A percentile compares a stretch with the other conserved stretches of the same genome.
Conservation (phyloP, 1,139 yeast genomes). For the Pichia kudriavzevii region DNA sequence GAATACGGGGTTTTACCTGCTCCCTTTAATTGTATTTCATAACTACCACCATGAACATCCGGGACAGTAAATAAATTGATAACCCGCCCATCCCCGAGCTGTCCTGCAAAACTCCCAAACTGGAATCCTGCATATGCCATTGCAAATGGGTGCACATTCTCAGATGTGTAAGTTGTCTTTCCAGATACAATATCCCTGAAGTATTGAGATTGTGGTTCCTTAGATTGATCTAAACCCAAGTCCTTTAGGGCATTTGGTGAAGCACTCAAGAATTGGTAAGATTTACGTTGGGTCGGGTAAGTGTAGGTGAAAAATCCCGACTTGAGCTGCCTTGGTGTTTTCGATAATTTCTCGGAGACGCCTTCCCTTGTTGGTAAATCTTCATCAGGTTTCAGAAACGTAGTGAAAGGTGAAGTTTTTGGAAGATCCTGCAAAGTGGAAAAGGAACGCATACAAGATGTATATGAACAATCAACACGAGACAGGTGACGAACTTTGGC, state of each 20-base stretch:
- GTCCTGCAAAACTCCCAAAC: slow-evolving; percentile 95
- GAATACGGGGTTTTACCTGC: slow-evolving; percentile 89
- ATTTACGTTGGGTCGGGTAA: slow-evolving; percentile 53
- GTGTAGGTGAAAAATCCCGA: slow-evolving; percentile 68
- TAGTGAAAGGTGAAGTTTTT: slow-evolving; percentile 46
- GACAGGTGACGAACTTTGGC: no score
- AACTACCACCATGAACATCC: slow-evolving; percentile 32
- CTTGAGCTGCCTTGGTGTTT: slow-evolving; percentile 40
- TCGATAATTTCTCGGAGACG: slow-evolving; percentile 28
- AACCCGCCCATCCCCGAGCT: slow-evolving; percentile 92
- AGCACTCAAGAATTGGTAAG: slow-evolving; percentile 48
- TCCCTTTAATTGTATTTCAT: slow-evolving; percentile 82
- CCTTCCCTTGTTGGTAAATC: slow-evolving; percentile 29
- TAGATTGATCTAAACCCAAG: slow-evolving; percentile 41
- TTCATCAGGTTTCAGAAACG: slow-evolving; percentile 50
- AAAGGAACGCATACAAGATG: no score
- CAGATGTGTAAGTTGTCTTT: slow-evolving; percentile 20
- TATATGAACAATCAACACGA: no score
- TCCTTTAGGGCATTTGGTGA: slow-evolving; percentile 58
- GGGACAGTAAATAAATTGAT: slow-evolving; percentile 67
- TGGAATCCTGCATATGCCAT: slow-evolving; percentile 96
- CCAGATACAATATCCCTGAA: slow-evolving; percentile 61
- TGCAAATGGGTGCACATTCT: slow-evolving; percentile 58
- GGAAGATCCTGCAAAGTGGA: slow-evolving; percentile 26
- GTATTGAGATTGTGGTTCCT: slow-evolving; percentile 29